These are phyloP conservation scores for Vitis vinifera DNA, from an alignment of 164 flowering plant genomes.

Conservation along the genomic window DNA sequence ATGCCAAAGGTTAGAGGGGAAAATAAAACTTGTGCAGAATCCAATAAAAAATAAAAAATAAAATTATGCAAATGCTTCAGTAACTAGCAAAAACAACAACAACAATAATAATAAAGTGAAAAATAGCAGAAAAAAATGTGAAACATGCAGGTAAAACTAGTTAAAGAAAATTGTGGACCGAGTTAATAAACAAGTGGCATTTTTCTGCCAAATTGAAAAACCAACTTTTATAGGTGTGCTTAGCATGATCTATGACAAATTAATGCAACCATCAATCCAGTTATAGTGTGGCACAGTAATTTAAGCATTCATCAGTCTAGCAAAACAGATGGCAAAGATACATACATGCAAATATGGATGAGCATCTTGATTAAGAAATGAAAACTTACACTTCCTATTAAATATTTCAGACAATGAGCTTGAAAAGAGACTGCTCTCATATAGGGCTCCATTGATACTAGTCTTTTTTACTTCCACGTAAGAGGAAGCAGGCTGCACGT, in stretches of 20 bases:
- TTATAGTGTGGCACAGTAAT: neutral
- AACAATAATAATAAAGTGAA: no score
- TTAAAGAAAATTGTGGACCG: neutral
- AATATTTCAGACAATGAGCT: slow-evolving; percentile 74
- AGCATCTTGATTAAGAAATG: neutral
- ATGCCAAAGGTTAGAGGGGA: neutral
- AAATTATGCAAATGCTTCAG: neutral
- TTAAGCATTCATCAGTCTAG: neutral
- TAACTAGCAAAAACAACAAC: neutral
- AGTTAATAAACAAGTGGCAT: neutral
- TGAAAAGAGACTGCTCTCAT: slow-evolving; percentile 73
- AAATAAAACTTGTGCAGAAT: neutral
- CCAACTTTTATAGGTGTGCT: no score
- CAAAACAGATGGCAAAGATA: neutral
- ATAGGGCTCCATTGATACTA: slow-evolving; percentile 32
- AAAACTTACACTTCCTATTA: slow-evolving; percentile 55
- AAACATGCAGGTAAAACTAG: neutral
- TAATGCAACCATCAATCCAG: neutral
- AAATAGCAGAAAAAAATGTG: slow-evolving; percentile 1
- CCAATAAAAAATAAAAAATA: neutral
- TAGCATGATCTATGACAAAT: neutral
- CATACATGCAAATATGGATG: neutral
- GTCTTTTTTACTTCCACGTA: slow-evolving; percentile 23
- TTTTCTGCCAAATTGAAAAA: neutral
- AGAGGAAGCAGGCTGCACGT: slow-evolving; percentile 29